Evolutionary conservation across 2,329 filamentous ascomycete genomes (phyloP).

Genomic region (Seiridium unicorne): DNA sequence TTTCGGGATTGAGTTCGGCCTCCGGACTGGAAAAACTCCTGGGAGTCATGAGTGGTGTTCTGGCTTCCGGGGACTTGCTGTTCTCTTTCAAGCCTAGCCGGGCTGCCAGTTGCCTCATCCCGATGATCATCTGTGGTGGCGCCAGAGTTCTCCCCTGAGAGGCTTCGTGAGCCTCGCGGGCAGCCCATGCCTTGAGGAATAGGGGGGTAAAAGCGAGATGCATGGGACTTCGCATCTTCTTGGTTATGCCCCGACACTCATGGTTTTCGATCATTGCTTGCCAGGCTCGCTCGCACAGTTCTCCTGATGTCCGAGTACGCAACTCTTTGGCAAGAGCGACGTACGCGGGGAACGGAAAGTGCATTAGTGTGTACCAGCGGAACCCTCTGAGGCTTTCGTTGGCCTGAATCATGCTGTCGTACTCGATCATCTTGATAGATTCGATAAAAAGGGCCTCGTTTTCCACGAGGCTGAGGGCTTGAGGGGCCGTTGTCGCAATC

Average conservation of each 20-base stretch:
- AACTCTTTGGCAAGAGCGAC: constrained; percentile 59
- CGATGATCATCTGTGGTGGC: constrained; percentile 45
- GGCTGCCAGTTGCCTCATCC: constrained; percentile 42
- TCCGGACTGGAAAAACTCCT: constrained; percentile 5
- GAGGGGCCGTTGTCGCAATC: constrained; percentile 37
- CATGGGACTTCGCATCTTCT: constrained; percentile 52
- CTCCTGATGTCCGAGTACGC: constrained; percentile 49
- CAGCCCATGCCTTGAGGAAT: constrained; percentile 63
- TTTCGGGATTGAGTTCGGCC: constrained; percentile 11
- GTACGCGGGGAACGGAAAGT: constrained; percentile 61
- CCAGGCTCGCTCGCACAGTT: constrained; percentile 59
- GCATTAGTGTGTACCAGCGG: constrained; percentile 57
- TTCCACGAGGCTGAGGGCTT: constrained; percentile 40
- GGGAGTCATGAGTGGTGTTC: not conserved
- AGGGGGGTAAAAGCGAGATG: constrained; percentile 56
- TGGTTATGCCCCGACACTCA: constrained; percentile 47
- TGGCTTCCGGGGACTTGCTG: constrained; percentile 24
- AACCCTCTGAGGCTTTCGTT: constrained; percentile 51
- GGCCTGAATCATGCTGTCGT: constrained; percentile 54
- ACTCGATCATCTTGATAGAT: constrained; percentile 58
- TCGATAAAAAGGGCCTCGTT: constrained; percentile 53
- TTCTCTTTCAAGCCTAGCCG: constrained; percentile 30
- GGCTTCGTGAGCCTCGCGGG: constrained; percentile 46
- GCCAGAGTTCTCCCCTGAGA: constrained; percentile 40
- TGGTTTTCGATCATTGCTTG: constrained; percentile 54